Base-by-base conservation (phyloP, 2,329 filamentous ascomycete species). In the Tolypocladium ophioglossoides region DNA sequence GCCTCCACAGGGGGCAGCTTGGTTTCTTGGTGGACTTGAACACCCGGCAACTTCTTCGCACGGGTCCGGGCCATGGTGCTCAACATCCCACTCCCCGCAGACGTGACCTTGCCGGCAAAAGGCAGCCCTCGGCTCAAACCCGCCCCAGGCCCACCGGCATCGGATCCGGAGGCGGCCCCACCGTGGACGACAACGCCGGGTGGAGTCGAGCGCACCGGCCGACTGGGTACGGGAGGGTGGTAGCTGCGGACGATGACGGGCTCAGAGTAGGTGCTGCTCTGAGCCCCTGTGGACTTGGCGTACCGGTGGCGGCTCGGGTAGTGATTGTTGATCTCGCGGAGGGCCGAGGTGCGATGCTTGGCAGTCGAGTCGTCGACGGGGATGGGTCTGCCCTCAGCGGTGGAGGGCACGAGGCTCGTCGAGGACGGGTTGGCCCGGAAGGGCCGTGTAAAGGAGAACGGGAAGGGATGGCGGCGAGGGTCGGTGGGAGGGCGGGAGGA, bases 221-320 rank as follows among this genome's bases (percentile, higher is more conserved):
- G 70, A 44, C 62, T 66, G 16, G 67, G 62, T 27, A 62, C 70
- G 12, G 70, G 74, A 1, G 78, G 77, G 46, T 79, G 81, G 63
- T 85, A 85, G 50, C 81, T 85, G 55, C 81, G 76, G 27, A 85
- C 83, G 40, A 85, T 78, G 54, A 85, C 80, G n/a, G 83, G 83
- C 57, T 84, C 80, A 3, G 79, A 83, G 62, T 82, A 83, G 40
- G 80, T 84, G 59, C 74, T 80, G 67, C 70, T 81, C 62, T 78
- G 73, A 20, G 80, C 75, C 12, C 78, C 77, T 14, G 77, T 76
- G 27, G 78, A 79, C 65, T 81, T 79, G 56, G 78, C 71, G 71
- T 79, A 81, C 58, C 74, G 77, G 63, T 79, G 79, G 47, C 77
- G 75, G 51, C 77, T 79, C 7, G 80, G 78, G 55, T 79, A 81